Conservation (phyloP, 257 asterid genomes). For the Linderniella brevidens region DNA sequence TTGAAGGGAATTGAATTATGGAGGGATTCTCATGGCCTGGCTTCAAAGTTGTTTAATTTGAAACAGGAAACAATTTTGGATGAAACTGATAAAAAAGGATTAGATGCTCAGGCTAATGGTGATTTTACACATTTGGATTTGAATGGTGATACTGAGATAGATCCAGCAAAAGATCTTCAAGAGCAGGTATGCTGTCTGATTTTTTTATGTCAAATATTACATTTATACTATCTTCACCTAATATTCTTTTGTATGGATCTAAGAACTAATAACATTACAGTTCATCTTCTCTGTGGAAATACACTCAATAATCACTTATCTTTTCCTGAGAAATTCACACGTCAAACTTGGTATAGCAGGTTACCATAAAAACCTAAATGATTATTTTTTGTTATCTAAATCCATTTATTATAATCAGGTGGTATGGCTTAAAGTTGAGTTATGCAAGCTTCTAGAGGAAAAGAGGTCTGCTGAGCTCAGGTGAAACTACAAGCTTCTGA, state of each 20-base stretch:
- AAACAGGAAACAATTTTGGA: constrained; percentile 32
- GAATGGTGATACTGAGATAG: constrained; percentile 39
- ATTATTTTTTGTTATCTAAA: neutral
- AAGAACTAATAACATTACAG: no score
- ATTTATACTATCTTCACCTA: no score
- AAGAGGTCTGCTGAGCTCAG: constrained; percentile 88
- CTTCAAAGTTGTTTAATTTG: constrained; percentile 57
- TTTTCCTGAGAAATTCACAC: no score
- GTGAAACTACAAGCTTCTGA: constrained; percentile 25
- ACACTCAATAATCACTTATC: no score
- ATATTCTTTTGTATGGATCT: no score
- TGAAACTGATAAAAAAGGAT: constrained; percentile 24
- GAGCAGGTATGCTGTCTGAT: constrained; percentile 50
- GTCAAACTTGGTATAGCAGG: no score
- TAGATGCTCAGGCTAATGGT: constrained; percentile 21
- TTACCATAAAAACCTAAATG: no score
- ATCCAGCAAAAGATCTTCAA: constrained; percentile 74
- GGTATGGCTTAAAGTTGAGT: constrained; percentile 78
- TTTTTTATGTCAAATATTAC: constrained; percentile 4
- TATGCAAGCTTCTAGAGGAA: constrained; percentile 81
- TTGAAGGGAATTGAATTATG: constrained; percentile 47
- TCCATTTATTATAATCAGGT: constrained; percentile 34
- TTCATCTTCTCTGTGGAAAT: no score
- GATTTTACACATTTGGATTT: constrained; percentile 11
- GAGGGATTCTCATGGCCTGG: constrained; percentile 73